These are phyloP conservation scores for Neofusicoccum sp. DNA, from an alignment of 2,329 filamentous ascomycete species.

Conservation along the genomic window DNA sequence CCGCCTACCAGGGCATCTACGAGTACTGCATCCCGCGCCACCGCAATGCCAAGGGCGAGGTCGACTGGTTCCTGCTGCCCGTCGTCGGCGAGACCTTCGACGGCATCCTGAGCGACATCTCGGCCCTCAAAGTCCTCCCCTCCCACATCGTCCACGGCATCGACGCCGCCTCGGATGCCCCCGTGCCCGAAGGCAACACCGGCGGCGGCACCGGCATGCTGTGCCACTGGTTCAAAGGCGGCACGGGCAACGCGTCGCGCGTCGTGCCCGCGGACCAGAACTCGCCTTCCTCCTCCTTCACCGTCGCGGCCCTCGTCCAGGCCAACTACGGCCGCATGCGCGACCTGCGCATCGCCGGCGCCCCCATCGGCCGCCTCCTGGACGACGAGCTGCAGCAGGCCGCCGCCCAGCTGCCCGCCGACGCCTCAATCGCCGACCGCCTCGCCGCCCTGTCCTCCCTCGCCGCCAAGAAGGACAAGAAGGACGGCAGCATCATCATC, in stretches of 20 bases:
- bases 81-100: constrained; percentile 67
- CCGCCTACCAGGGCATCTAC: constrained; percentile 61
- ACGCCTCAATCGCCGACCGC: constrained; percentile 32
- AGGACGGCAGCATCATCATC: constrained; percentile 65
- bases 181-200: constrained; percentile 63
- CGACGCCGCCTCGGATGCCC: constrained; percentile 51
- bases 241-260: constrained; percentile 65
- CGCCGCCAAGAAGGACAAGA: constrained; percentile 48
- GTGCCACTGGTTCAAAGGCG: constrained; percentile 67
- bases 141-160: constrained; percentile 60
- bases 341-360: constrained; percentile 61
- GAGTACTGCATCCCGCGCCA: constrained; percentile 57
- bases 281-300: constrained; percentile 47
- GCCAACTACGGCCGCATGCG: constrained; percentile 64
- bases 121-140: constrained; percentile 57
- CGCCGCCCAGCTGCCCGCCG: constrained; percentile 35
- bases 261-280: constrained; percentile 44
- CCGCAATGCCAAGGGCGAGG: constrained; percentile 43
- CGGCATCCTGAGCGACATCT: constrained; percentile 61
- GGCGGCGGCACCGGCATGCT: constrained; percentile 72
- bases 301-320: constrained; percentile 64
- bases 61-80: constrained; percentile 59
- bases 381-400: constrained; percentile 44
- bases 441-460: constrained; percentile 34
- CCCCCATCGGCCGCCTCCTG: constrained; percentile 63